phyloP scores from a whole-genome alignment of 2,329 filamentous ascomycete genomes.

The Penicillium sp. region DNA sequence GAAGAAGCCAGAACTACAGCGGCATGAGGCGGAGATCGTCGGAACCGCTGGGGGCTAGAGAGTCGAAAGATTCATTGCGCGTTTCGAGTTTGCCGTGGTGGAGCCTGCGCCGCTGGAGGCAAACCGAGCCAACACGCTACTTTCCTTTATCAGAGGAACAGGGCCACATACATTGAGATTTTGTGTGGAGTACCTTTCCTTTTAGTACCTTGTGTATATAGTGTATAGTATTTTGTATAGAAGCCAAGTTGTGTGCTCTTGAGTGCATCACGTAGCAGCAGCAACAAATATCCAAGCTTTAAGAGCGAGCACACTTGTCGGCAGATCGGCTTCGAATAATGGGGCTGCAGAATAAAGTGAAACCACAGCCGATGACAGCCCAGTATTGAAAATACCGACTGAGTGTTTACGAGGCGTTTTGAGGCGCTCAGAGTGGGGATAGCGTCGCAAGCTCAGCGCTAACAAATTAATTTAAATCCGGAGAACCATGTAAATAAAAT shows the following conservation, averaged over 20 bases:
- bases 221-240: not conserved
- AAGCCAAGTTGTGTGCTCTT: not conserved
- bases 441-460: slow-evolving; percentile 12
- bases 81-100: slow-evolving; percentile 33
- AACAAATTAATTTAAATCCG: not conserved
- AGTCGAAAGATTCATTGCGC: slow-evolving; percentile 23
- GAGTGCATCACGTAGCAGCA: not conserved
- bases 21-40: slow-evolving; percentile 18
- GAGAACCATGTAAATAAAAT: not conserved
- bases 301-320: not conserved
- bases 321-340: not conserved
- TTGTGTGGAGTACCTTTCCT: not conserved
- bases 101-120: slow-evolving; percentile 37
- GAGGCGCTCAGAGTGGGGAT: slow-evolving; percentile 1
- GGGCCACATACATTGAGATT: not conserved
- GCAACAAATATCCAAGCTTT: not conserved
- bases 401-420: not conserved
- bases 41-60: slow-evolving; percentile 24
- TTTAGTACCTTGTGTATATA: not conserved
- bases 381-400: slow-evolving; percentile 7
- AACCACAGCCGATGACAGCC: slow-evolving; percentile 1
- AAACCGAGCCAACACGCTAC: slow-evolving; percentile 26
- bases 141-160: slow-evolving; percentile 27
- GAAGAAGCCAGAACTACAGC: slow-evolving; percentile 12
- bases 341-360: slow-evolving; percentile 1